phyloP scores from a whole-genome alignment of 352 stramenopile genomes.

The Phytophthora rubi region DNA sequence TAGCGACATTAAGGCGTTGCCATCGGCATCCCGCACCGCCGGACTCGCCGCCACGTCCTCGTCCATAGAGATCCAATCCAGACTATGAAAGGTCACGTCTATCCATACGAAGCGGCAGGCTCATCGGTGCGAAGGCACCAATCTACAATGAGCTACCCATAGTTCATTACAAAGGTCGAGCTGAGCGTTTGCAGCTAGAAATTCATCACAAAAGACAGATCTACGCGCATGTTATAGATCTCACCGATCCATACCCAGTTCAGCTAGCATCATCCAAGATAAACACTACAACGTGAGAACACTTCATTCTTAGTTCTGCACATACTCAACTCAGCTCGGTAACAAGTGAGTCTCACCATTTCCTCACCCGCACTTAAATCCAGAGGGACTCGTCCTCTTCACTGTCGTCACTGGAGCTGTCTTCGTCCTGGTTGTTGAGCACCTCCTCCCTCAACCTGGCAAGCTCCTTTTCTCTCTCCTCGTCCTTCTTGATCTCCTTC shows the following conservation, averaged over 20 bases:
- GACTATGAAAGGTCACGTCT: conserved; percentile 28
- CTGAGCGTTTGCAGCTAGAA: background rate
- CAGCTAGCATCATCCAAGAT: background rate
- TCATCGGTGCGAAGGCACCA: background rate
- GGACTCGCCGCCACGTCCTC: conserved; percentile 4
- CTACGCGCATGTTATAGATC: background rate
- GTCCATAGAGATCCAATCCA: conserved; percentile 33
- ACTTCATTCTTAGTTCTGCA: conserved; percentile 28
- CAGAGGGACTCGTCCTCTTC: conserved; percentile 50
- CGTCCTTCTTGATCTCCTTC: conserved; percentile 35
- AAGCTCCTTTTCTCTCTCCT: conserved; percentile 35
- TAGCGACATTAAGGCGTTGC: conserved; percentile 53
- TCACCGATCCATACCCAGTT: background rate
- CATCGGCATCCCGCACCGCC: conserved; percentile 18
- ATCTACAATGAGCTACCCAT: background rate
- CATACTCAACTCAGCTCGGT: background rate
- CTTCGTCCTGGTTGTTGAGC: conserved; percentile 30
- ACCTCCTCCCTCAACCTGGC: conserved; percentile 21
- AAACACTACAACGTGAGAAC: conserved; percentile 15
- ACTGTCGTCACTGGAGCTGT: conserved; percentile 32
- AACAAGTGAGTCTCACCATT: background rate
- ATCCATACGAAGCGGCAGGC: background rate
- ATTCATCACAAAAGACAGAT: background rate
- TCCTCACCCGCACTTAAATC: conserved; percentile 34
- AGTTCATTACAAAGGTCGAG: background rate